Evolutionary conservation across 768 basidiomycete species (phyloP), one percentile per base, ranked within the genome.

Genomic region (Termitomyces sp.): DNA sequence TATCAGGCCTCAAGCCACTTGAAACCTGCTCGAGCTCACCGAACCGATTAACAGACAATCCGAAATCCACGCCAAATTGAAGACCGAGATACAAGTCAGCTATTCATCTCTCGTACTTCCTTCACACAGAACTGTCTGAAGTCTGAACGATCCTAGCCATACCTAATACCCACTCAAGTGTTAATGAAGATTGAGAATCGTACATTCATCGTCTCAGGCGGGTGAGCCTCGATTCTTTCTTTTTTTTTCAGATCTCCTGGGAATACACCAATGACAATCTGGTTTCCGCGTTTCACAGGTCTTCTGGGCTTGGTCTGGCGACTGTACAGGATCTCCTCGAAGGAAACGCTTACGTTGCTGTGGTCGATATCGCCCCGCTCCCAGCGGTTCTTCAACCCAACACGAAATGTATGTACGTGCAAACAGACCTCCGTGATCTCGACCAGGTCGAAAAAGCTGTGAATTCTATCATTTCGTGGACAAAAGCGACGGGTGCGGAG

Each of bases 251-350:
- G 3, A 1, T 6, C 31, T 21, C 21, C 48, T 6, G 11, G 14
- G 16, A 32, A 32, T 3, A 12, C 25, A 29, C 25, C 5, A n/a
- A 10, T 40, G 50, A 51, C 11, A 7, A 7, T 14, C 2, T 51
- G 25, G 10, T 51, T 29, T 7, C 1, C 25, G 37, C 49, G 35
- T 50, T 27, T 25, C 25, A 27, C 57, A 84, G 82, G 14, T 82
- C 82, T 17, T 82, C 82, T 21, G 84, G 84, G 23, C 73, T 85
- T 11, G 84, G 84, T 17, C 74, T 83, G 9, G 79, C 81, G 5
- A 81, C 83, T 3, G 80, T 75, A 7, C 66, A 73, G 5, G 73
- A 73, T 52, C 74, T 87, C 32, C 71, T 81, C 37, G 61, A 70
- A 2, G 68, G 71, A 11, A 68, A 74, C 9, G 82, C 76, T 5